Percentiles rank a stretch among this genome's conserved stretches.
Evolutionary conservation across 2,329 filamentous ascomycete species (phyloP).

Genomic region (Magnaporthiopsis incrustans): DNA sequence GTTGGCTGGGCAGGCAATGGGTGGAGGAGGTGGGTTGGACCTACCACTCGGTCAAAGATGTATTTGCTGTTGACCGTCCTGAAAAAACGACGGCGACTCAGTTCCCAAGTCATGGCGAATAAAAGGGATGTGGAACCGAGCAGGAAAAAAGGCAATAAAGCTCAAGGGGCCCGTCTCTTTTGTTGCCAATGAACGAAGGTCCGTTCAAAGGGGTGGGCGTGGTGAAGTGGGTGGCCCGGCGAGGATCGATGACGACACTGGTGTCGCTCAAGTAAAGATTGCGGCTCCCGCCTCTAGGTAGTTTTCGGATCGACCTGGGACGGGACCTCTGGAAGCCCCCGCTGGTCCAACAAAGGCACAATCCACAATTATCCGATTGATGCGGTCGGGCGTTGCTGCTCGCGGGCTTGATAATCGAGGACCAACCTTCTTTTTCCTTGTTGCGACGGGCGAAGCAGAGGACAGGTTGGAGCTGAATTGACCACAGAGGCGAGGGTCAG

Average conservation of each 20-base stretch:
- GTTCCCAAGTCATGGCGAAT: slow-evolving; percentile 47
- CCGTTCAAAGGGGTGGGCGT: neutral
- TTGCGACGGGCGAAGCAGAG: neutral
- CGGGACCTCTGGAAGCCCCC: neutral
- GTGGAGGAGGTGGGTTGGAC: slow-evolving; percentile 26
- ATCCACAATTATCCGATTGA: neutral
- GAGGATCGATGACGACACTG: slow-evolving; percentile 9
- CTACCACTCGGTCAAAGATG: slow-evolving; percentile 65
- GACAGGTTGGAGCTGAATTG: neutral
- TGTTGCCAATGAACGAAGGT: neutral
- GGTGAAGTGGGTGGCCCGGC: neutral
- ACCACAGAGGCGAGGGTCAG: neutral
- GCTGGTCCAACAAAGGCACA: neutral
- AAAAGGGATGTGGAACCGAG: neutral
- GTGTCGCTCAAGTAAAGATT: neutral
- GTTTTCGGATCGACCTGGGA: neutral
- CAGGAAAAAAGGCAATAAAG: neutral
- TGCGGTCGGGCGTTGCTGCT: neutral
- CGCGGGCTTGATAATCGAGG: neutral
- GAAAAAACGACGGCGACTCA: slow-evolving; percentile 51
- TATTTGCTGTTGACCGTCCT: slow-evolving; percentile 63
- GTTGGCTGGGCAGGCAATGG: neutral
- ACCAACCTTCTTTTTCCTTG: neutral
- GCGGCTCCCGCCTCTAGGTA: neutral
- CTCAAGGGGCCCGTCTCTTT: neutral